These are phyloP conservation scores for Debaryomyces robertsiae DNA, from an alignment of 1,139 yeast genomes.

Conservation along the genomic window DNA sequence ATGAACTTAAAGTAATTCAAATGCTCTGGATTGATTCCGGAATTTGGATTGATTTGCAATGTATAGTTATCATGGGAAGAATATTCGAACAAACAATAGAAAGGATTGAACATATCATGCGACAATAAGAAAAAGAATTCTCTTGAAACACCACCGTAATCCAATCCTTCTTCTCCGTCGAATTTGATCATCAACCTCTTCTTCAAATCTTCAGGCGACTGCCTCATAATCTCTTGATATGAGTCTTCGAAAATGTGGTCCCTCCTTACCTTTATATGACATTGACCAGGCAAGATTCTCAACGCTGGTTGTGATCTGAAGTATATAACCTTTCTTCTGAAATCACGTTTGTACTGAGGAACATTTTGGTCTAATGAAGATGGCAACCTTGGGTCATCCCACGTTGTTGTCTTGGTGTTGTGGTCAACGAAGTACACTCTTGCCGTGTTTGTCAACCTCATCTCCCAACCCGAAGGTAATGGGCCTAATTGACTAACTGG, in stretches of 20 bases:
- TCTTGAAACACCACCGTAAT: conserved; percentile 98
- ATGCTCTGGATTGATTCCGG: conserved; percentile 98
- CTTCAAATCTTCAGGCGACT: conserved; percentile 96
- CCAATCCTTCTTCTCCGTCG: conserved; percentile 99
- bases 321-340: conserved; percentile 93
- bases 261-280: conserved; percentile 97
- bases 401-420: conserved; percentile 96
- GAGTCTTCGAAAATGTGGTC: conserved; percentile 96
- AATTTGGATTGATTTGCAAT: conserved; percentile 94
- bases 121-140: conserved; percentile 95
- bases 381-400: conserved; percentile 99
- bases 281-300: conserved; percentile 96
- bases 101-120: conserved; percentile 98
- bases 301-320: conserved; percentile 98
- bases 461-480: conserved; percentile 98
- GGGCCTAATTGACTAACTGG: conserved; percentile 99
- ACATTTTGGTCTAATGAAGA: conserved; percentile 96
- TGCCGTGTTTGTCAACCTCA: conserved; percentile 98
- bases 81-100: conserved; percentile 94
- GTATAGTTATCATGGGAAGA: conserved; percentile 98
- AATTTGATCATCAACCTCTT: conserved; percentile 97
- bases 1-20: conserved; percentile 96
- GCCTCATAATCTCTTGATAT: conserved; percentile 97
- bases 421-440: conserved; percentile 98
- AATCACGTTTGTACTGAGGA: conserved; percentile 98